phyloP scores from a whole-genome alignment of 2,329 filamentous ascomycete genomes.

The Colletotrichum aenigma region DNA sequence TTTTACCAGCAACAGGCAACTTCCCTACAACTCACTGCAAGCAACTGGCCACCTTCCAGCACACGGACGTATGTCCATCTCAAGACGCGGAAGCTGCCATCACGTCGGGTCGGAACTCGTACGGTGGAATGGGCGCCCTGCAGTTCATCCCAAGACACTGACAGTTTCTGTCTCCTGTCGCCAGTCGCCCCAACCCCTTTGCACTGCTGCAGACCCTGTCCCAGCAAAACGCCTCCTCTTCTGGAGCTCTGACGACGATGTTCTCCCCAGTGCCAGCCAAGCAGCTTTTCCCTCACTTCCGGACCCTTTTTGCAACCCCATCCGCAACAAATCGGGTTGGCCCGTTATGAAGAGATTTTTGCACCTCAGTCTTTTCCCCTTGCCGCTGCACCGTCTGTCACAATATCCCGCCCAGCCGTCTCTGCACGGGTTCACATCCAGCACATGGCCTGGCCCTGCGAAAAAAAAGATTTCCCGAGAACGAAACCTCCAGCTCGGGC shows the following conservation, averaged over 20 bases:
- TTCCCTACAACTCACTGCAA: background rate
- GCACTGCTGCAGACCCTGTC: constrained; percentile 15
- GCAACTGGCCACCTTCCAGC: background rate
- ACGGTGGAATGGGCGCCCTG: background rate
- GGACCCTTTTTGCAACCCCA: background rate
- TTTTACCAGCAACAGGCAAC: background rate
- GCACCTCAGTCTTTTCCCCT: background rate
- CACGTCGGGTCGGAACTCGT: background rate
- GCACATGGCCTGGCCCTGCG: background rate
- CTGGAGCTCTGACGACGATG: constrained; percentile 13
- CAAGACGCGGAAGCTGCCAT: background rate
- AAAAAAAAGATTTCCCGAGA: background rate
- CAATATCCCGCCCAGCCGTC: constrained; percentile 12
- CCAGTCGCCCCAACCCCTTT: background rate
- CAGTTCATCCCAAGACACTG: constrained; percentile 13
- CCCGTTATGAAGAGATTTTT: constrained; percentile 8
- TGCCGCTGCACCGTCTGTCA: constrained; percentile 1
- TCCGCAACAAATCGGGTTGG: constrained; percentile 9
- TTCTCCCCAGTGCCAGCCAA: background rate
- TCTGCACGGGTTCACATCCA: background rate
- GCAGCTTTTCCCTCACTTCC: background rate
- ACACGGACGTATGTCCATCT: background rate
- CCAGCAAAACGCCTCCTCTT: constrained; percentile 3
- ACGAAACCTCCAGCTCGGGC: background rate
- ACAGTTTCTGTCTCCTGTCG: background rate